Evolutionary conservation across 2,329 filamentous ascomycete genomes (phyloP).

Genomic region (Pseudogymnoascus sp.): DNA sequence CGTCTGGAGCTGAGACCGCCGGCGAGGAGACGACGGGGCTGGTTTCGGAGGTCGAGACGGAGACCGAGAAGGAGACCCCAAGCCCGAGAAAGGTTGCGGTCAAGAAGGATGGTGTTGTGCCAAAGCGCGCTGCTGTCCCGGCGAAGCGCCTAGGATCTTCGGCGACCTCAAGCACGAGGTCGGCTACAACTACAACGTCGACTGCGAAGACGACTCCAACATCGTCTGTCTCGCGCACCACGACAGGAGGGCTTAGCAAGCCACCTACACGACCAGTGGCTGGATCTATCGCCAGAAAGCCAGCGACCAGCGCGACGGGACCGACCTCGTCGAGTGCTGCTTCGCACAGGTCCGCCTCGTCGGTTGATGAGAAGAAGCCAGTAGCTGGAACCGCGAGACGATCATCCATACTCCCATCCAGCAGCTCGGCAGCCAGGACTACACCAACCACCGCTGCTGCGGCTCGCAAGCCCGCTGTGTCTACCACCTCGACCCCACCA

Average conservation of each 20-base stretch:
- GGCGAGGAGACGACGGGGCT: conserved; percentile 22
- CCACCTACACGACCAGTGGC: conserved; percentile 26
- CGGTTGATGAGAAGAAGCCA: conserved; percentile 28
- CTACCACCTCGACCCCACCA: conserved; percentile 28
- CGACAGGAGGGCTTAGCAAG: conserved; percentile 27
- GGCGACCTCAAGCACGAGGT: conserved; percentile 16
- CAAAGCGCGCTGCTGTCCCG: conserved; percentile 20
- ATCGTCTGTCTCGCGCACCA: conserved; percentile 23
- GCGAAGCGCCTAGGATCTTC: conserved; percentile 23
- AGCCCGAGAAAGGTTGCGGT: conserved; percentile 24
- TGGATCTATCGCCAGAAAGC: conserved; percentile 24
- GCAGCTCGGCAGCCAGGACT: conserved; percentile 4
- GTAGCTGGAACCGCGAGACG: conserved; percentile 12
- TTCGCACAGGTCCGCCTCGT: conserved; percentile 23
- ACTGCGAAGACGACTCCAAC: conserved; percentile 12
- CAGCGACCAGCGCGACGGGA: conserved; percentile 25
- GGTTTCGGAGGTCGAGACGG: conserved; percentile 24
- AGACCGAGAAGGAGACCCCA: conserved; percentile 23
- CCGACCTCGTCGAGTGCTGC: conserved; percentile 23
- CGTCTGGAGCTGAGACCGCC: conserved; percentile 15
- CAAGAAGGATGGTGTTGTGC: conserved; percentile 27
- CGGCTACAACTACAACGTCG: conserved; percentile 23
- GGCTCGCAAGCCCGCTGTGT: conserved; percentile 26
- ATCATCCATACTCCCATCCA: conserved; percentile 11
- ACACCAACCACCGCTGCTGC: conserved; percentile 19